Evolutionary conservation across 441 rosid genomes (phyloP).

Genomic region (Mallotus japonicus): DNA sequence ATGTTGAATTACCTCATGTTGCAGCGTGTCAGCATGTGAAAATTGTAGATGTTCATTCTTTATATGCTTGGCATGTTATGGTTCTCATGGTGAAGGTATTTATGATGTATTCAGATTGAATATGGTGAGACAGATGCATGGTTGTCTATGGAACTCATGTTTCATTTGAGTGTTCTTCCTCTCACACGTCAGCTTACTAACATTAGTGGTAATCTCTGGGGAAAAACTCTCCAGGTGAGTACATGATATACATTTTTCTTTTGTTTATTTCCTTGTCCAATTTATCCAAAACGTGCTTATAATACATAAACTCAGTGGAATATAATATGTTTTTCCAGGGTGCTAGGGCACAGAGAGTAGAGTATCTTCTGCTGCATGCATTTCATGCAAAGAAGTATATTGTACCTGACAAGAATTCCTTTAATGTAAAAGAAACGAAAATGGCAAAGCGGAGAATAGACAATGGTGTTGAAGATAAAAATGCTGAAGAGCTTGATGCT

Average conservation of each 20-base stretch:
- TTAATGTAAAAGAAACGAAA: constrained; percentile 54
- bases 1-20: not conserved
- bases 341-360: constrained; percentile 96
- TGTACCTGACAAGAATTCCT: constrained; percentile 83
- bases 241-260: constrained; percentile 4
- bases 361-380: constrained; percentile 89
- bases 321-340: constrained; percentile 56
- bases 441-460: constrained; percentile 51
- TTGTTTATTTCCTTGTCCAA: constrained; percentile 11
- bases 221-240: constrained; percentile 93
- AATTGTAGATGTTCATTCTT: not conserved
- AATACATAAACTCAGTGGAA: constrained; percentile 2
- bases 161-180: constrained; percentile 93
- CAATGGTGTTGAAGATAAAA: constrained; percentile 45
- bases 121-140: constrained; percentile 98
- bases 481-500: constrained; percentile 46
- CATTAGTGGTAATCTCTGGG: constrained; percentile 99
- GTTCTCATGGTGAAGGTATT: constrained; percentile 29
- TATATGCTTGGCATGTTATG: constrained; percentile 17
- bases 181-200: constrained; percentile 96
- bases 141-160: constrained; percentile 99
- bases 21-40: constrained; percentile 6
- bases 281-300: constrained; percentile 4
- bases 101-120: constrained; percentile 64
- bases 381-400: constrained; percentile 87